A percentile compares a stretch with the other conserved stretches of the same genome.
phyloP scores from a whole-genome alignment of 1,284 basidiomycete species.

The Hypsizygus ulmarius region DNA sequence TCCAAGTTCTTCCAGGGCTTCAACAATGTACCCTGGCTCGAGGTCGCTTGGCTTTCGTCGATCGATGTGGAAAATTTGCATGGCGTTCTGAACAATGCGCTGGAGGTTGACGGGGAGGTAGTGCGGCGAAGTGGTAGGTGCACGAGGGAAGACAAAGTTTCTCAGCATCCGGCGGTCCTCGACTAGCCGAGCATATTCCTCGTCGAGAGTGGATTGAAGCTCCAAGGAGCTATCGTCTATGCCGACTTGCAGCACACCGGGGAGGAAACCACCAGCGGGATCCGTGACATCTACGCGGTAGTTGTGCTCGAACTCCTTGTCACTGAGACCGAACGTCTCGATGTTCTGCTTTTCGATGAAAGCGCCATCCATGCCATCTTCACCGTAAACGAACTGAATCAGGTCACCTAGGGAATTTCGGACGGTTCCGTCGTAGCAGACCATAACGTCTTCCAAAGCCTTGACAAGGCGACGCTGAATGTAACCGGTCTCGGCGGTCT shows the following conservation, averaged over 20 bases:
- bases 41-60: constrained; percentile 91
- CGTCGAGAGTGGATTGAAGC: constrained; percentile 88
- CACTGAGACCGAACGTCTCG: constrained; percentile 82
- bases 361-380: constrained; percentile 98
- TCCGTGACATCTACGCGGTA: constrained; percentile 94
- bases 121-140: constrained; percentile 70
- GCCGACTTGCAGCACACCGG: constrained; percentile 89
- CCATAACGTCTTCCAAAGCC: constrained; percentile 96
- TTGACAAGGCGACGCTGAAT: constrained; percentile 98
- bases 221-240: constrained; percentile 87
- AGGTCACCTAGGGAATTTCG: constrained; percentile 95
- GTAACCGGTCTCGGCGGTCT: constrained; percentile 99
- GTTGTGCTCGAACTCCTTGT: constrained; percentile 85
- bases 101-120: constrained; percentile 92
- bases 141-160: constrained; percentile 80
- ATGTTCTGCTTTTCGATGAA: constrained; percentile 96
- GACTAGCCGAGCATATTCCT: constrained; percentile 78
- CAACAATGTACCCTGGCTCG: constrained; percentile 85
- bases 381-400: constrained; percentile 96
- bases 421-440: constrained; percentile 97
- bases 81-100: constrained; percentile 93
- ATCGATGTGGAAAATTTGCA: constrained; percentile 98
- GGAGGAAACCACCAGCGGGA: constrained; percentile 70
- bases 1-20: constrained; percentile 70
- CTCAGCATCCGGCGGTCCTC: constrained; percentile 80